These are phyloP conservation scores for Colletotrichum orchidophilum DNA, from an alignment of 2,329 filamentous ascomycete species.

Conservation along the genomic window DNA sequence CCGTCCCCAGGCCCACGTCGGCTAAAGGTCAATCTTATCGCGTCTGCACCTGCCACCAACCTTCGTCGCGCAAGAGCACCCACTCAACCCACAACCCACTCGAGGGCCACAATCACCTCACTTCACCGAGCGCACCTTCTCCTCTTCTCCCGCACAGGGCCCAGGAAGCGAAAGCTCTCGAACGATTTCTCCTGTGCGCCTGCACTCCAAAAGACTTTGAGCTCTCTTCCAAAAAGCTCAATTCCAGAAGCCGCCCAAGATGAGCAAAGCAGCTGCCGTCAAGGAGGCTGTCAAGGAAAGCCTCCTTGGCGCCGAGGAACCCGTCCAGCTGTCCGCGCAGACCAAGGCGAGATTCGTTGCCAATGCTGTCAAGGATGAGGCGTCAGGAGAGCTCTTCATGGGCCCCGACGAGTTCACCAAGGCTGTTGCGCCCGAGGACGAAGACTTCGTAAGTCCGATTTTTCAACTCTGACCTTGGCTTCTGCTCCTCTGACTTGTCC, in stretches of 20 bases:
- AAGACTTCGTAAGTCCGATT: constrained; percentile 82
- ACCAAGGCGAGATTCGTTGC: constrained; percentile 79
- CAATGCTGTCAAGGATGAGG: constrained; percentile 79
- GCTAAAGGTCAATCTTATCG: constrained; percentile 25
- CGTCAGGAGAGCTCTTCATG: constrained; percentile 82
- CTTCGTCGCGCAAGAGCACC: constrained; percentile 14
- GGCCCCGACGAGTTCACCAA: constrained; percentile 87
- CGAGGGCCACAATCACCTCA: constrained; percentile 24
- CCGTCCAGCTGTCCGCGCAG: constrained; percentile 74
- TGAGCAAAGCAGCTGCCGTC: constrained; percentile 59
- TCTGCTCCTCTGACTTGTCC: neutral
- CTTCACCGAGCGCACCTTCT: constrained; percentile 1
- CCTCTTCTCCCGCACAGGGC: constrained; percentile 11
- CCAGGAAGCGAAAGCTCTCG: constrained; percentile 12
- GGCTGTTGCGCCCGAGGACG: constrained; percentile 84
- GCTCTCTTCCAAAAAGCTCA: neutral
- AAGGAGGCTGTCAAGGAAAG: constrained; percentile 82
- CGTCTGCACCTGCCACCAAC: constrained; percentile 14
- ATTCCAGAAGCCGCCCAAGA: constrained; percentile 37
- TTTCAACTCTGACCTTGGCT: neutral
- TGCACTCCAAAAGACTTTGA: neutral
- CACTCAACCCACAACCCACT: constrained; percentile 29
- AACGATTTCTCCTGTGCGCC: constrained; percentile 3
- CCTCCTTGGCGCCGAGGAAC: constrained; percentile 71
- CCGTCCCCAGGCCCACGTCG: neutral